Base-by-base conservation (phyloP, 2,329 filamentous ascomycete species). In the Penicillium decumbens region DNA sequence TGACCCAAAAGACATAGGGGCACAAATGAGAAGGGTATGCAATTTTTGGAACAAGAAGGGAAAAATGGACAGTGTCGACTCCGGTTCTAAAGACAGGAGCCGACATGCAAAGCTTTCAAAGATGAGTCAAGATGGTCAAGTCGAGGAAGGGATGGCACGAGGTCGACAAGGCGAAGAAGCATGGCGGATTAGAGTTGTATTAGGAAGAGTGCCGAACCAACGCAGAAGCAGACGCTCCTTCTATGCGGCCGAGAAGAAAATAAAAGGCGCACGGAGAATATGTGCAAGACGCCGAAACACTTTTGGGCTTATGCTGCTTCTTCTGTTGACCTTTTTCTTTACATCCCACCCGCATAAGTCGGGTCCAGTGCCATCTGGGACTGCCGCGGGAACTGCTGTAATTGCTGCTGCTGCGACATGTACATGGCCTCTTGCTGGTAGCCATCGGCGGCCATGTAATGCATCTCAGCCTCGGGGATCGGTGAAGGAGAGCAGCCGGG, bases 401-500 rank as follows among this genome's bases (percentile, higher is more conserved):
- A 33, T 18, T 45, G 53, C 42, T 65, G 65, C 50, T 65, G 65
- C 43, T 69, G 64, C 32, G 57, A 46, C 43, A 61, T 53, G 52
- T 69, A 72, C 32, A 63, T 53, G 18, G 66, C 53, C 44, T 67
- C 69, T 37, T 65, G 55, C 37, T 67, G 62, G 56, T 71, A 72
- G 45, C 64, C 57, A 45, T 71, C 67, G 20, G 66, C 56, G 52
- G 58, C 58, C 49, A 65, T 61, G 54, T 70, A 72, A 45, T 68
- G 69, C 54, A 67, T 63, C 47, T 62, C 66, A 46, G 66, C 57
- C 6, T 66, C 61, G 28, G 68, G 69, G 0, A 65, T 68, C 6
- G 71, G 70, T 6, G 71, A 72, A 5, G 70, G 61, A 10, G 68
- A 67, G 52, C 69, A 73, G 27, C 57, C 56, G 47, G 56, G 65